Percentiles rank a stretch among this genome's conserved stretches.
Conservation (phyloP, 2,329 filamentous ascomycete genomes). For the Hypoxylon sp. region DNA sequence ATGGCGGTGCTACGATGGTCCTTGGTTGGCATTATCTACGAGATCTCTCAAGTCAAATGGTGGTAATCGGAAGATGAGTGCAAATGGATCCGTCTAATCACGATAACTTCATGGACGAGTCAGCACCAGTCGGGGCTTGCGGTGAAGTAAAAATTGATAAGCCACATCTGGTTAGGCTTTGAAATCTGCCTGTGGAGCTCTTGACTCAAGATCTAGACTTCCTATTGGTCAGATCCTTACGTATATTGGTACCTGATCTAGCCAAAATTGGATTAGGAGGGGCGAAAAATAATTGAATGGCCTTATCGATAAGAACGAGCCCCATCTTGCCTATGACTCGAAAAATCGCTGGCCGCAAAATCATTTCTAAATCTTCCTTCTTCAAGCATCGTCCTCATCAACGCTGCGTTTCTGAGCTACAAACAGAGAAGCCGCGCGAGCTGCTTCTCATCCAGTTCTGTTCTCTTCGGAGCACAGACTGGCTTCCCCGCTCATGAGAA, state of each 20-base stretch:
- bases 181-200: background rate
- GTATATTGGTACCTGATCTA: background rate
- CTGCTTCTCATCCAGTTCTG: conserved; percentile 54
- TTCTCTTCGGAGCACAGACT: conserved; percentile 42
- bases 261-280: background rate
- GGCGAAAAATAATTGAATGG: conserved; percentile 13
- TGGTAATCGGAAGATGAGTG: conserved; percentile 17
- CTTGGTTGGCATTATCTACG: conserved; percentile 27
- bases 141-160: conserved; percentile 29
- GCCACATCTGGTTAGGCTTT: conserved; percentile 34
- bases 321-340: conserved; percentile 45
- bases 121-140: conserved; percentile 9
- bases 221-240: background rate
- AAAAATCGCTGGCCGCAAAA: conserved; percentile 38
- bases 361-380: conserved; percentile 58
- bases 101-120: conserved; percentile 29
- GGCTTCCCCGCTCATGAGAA: conserved; percentile 84
- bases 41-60: background rate
- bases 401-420: conserved; percentile 97
- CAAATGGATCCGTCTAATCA: conserved; percentile 34
- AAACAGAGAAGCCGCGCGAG: conserved; percentile 71
- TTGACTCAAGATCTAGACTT: background rate
- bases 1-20: conserved; percentile 19
- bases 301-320: conserved; percentile 49
- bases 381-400: conserved; percentile 86